Percentiles rank a stretch among this genome's conserved stretches.
Evolutionary conservation across 1,284 basidiomycete genomes (phyloP).

Genomic region (Ustilago nuda): DNA sequence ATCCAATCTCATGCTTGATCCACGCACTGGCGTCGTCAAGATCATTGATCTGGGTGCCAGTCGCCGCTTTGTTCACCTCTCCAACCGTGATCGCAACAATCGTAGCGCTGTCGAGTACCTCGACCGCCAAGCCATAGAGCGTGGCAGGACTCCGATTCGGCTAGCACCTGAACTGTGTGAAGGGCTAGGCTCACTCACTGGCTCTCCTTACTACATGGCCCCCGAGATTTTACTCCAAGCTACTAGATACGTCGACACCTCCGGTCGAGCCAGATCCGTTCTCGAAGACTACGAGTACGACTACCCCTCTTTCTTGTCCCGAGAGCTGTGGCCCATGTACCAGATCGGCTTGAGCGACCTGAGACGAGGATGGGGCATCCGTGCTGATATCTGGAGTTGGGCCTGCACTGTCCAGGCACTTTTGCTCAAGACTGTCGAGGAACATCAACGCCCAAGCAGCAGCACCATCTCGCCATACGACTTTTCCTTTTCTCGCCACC

Average conservation of each 20-base stretch:
- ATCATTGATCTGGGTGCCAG: constrained; percentile 60
- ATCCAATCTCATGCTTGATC: constrained; percentile 60
- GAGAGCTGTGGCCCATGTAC: constrained; percentile 32
- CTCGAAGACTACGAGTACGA: constrained; percentile 58
- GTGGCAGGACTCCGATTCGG: constrained; percentile 8
- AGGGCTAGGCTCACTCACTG: constrained; percentile 60
- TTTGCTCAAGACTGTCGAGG: constrained; percentile 44
- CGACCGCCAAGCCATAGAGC: constrained; percentile 27
- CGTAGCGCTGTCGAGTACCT: constrained; percentile 55
- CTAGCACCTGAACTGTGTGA: constrained; percentile 44
- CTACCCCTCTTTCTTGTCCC: constrained; percentile 27
- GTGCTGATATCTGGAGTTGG: constrained; percentile 63
- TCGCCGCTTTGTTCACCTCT: constrained; percentile 54
- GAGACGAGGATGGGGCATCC: constrained; percentile 57
- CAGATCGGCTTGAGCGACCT: constrained; percentile 52
- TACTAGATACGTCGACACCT: constrained; percentile 46
- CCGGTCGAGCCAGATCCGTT: constrained; percentile 42
- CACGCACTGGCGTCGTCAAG: constrained; percentile 55
- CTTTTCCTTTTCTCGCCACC: constrained; percentile 56
- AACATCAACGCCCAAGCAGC: constrained; percentile 39
- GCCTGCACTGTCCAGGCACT: constrained; percentile 57
- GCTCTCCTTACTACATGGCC: constrained; percentile 62
- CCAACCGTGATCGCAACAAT: constrained; percentile 51
- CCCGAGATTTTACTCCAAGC: constrained; percentile 63
- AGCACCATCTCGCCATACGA: constrained; percentile 58